phyloP scores from a whole-genome alignment of 2,329 filamentous ascomycete species.

The Macrophomina pseudophaseolina region DNA sequence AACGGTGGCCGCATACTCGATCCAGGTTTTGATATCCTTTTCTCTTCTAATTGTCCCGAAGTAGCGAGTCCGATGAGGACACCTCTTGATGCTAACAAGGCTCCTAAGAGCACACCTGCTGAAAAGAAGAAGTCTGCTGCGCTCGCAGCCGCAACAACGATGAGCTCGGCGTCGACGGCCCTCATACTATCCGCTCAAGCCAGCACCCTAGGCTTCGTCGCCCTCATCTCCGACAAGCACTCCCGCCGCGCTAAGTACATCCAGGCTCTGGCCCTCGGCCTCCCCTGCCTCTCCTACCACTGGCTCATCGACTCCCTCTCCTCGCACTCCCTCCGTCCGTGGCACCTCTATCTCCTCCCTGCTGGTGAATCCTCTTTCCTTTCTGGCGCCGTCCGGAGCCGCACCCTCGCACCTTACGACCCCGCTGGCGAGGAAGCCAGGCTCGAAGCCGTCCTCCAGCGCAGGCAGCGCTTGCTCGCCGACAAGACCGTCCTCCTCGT shows the following conservation, averaged over 20 bases:
- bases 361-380: constrained; percentile 81
- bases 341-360: constrained; percentile 82
- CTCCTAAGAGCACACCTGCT: not conserved
- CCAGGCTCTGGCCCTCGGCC: constrained; percentile 86
- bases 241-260: constrained; percentile 91
- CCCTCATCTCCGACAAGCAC: constrained; percentile 83
- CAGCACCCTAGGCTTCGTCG: constrained; percentile 72
- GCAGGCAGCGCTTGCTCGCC: constrained; percentile 66
- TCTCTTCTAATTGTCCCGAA: constrained; percentile 55
- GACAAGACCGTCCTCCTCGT: constrained; percentile 74
- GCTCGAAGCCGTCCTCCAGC: constrained; percentile 36
- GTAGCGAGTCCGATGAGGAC: constrained; percentile 26
- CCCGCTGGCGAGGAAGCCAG: constrained; percentile 55
- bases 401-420: constrained; percentile 66
- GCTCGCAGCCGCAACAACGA: not conserved
- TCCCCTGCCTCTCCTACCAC: constrained; percentile 82
- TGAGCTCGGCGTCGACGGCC: not conserved
- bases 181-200: constrained; percentile 63
- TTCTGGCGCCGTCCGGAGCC: constrained; percentile 76
- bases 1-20: constrained; percentile 76
- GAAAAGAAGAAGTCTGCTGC: not conserved
- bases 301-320: constrained; percentile 79
- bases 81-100: not conserved
- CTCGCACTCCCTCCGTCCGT: constrained; percentile 68
- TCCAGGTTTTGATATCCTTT: constrained; percentile 81